Evolutionary conservation across 1,284 basidiomycete genomes (phyloP), one percentile per base, ranked within the genome.

Genomic region (Austroboletus novae-zelandiae): DNA sequence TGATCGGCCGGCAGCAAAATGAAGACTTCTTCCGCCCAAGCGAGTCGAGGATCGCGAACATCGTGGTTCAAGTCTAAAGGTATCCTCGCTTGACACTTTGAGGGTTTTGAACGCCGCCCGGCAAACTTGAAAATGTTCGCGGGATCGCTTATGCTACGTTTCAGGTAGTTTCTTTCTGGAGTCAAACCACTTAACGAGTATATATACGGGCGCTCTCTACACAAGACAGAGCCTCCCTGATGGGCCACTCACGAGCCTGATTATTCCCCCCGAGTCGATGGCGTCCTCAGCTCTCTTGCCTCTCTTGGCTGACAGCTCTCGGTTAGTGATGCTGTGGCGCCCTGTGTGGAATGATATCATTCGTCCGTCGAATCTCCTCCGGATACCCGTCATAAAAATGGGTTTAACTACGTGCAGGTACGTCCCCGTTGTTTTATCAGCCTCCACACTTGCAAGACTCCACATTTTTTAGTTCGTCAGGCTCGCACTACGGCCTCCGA

Each of bases 1-100:
- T 44, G 55, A 56, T 65, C 52, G 51, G 50, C 51, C 57, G 61
- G 61, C 52, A 62, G 48, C 45, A 62, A 64, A 64, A 57, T 53
- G 58, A 61, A 52, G 47, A 41, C 30, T 48, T 45, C 41, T 48
- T 39, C 45, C 51, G 44, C 40, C 30, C 63, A 67, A 67, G 65
- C 65, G 63, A 53, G 47, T 62, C 59, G 53, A 56, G 63, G 64
- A 62, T 55, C 59, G 50, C 59, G 61, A 62, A 64, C 59, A 52
- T 44, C 51, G 23, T 66, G 53, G 59, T 23, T 51, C 53, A 45
- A 56, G 57, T 49, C 27, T 62, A 65, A 64, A 55, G 57, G 40
- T 49, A 45, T 64, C 65, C 49, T 67, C 62, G 62, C 64, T 67
- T 64, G 61, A 45, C 47, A 43, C 39, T 23, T 54, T 44, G 43